Evolutionary conservation across 1,139 yeast species (phyloP).

Genomic region (Nadsonia commutata): DNA sequence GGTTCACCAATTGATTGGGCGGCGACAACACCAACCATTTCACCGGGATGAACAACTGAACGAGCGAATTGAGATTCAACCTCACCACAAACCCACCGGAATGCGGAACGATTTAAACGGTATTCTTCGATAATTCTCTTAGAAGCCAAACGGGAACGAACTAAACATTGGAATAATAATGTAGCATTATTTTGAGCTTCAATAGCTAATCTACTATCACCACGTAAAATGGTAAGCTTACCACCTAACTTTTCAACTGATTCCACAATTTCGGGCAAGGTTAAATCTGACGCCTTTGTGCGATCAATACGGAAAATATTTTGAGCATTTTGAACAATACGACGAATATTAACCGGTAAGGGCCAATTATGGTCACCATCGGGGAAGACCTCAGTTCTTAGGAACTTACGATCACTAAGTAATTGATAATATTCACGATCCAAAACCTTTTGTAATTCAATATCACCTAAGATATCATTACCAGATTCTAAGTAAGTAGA

Average conservation of each 20-base stretch:
- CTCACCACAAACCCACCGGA: constrained; percentile 93
- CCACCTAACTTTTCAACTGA: constrained; percentile 60
- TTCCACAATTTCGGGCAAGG: constrained; percentile 61
- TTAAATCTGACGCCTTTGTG: constrained; percentile 78
- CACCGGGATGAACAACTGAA: constrained; percentile 95
- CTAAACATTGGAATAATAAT: constrained; percentile 72
- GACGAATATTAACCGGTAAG: constrained; percentile 89
- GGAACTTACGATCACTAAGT: constrained; percentile 55
- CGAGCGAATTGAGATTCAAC: constrained; percentile 86
- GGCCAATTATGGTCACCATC: constrained; percentile 98
- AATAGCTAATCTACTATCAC: constrained; percentile 51
- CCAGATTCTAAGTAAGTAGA: constrained; percentile 77
- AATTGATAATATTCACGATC: constrained; percentile 80
- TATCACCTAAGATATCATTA: constrained; percentile 80
- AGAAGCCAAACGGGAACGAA: constrained; percentile 82
- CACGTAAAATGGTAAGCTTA: constrained; percentile 67
- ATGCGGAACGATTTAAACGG: constrained; percentile 69
- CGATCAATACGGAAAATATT: constrained; percentile 92
- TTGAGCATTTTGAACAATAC: constrained; percentile 93
- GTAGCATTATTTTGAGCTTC: constrained; percentile 95
- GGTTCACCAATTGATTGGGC: constrained; percentile 99
- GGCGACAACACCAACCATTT: constrained; percentile 98
- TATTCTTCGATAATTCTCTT: constrained; percentile 88
- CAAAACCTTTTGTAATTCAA: constrained; percentile 61
- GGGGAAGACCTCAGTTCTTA: constrained; percentile 69